Base-by-base conservation (phyloP, 2,329 filamentous ascomycete genomes). In the Colletotrichum cereale region DNA sequence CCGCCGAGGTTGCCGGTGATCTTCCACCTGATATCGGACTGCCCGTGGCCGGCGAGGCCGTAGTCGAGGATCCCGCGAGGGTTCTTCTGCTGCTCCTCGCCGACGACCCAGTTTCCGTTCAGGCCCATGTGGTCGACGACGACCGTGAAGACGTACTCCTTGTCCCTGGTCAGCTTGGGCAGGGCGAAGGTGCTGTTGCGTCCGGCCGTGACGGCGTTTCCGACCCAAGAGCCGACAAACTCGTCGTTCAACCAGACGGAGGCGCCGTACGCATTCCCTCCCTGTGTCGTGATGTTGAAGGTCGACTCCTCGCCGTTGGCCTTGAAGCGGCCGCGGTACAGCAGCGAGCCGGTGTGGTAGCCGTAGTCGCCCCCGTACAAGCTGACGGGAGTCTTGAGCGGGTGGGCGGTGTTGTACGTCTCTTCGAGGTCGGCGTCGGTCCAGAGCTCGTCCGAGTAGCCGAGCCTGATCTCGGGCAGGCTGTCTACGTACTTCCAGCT, bases 341-440 rank as follows among this genome's bases (percentile, higher is more conserved):
- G 76, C 0, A 93, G 83, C 5, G 86, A 86, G 26, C 92, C 91
- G 0, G 88, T 87, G 78, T 92, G 85, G 81, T 88, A 94, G 31
- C 92, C 91, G 76, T 94, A 94, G 80, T 94, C 92, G 56, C 86
- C 87, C 1, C 86, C 85, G 77, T 91, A 93, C 0, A 94, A 85
- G 2, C 86, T 88, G 0, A 86, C 88, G 0, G 91, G 90, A 0
- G 91, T 93, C 6, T 89, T 80, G 3, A 85, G 78, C 12, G 82
- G 77, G 50, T 70, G 62, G 7, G 64, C 69, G 14, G 74, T 73
- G 61, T 77, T 78, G 65, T 71, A 73, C 5, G 76, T 77, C 29
- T 29, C 61, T 10, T 79, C 77, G 14, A 85, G 79, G 14, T 81
- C 80, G 6, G 82, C 82, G n/a, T 80, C 80, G 2, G 83, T 83